phyloP scores from a whole-genome alignment of 352 stramenopile species.

The Thalassiosira livingstoniorum region DNA sequence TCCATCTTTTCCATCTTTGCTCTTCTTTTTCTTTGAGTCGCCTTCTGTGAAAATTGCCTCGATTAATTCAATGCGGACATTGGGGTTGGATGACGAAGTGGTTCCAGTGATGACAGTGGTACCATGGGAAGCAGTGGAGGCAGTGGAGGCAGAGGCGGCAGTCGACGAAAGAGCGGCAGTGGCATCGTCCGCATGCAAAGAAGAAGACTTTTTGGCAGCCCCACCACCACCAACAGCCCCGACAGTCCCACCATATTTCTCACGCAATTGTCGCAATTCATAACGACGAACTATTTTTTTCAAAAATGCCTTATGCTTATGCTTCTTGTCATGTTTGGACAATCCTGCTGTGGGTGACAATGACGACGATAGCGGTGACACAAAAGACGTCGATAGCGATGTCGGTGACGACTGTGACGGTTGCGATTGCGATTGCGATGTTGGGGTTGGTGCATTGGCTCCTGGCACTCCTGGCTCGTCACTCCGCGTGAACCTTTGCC shows the following conservation, averaged over 20 bases:
- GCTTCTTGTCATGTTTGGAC: slow-evolving; percentile 51
- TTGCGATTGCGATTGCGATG: too few relatives aligned
- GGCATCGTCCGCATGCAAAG: neutral
- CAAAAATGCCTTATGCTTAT: slow-evolving; percentile 54
- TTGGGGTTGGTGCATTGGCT: too few relatives aligned
- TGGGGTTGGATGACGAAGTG: slow-evolving; percentile 22
- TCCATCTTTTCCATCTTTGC: slow-evolving; percentile 17
- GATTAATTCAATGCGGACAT: slow-evolving; percentile 70
- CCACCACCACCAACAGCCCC: neutral
- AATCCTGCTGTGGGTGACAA: too few relatives aligned
- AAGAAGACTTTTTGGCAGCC: neutral
- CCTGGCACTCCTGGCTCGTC: too few relatives aligned
- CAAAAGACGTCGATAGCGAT: too few relatives aligned
- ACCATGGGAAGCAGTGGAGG: slow-evolving; percentile 1
- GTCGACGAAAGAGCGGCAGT: neutral
- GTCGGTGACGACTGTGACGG: too few relatives aligned
- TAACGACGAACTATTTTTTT: slow-evolving; percentile 52
- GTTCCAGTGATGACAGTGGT: neutral
- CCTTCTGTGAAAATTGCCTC: slow-evolving; percentile 64
- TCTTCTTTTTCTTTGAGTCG: slow-evolving; percentile 21
- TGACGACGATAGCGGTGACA: too few relatives aligned
- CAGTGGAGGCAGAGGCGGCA: neutral
- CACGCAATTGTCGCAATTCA: slow-evolving; percentile 23
- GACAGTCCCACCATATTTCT: neutral
- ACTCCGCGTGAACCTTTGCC: too few relatives aligned